Conservation (phyloP, 106 monocot genomes). For the Triglochin maritima region DNA sequence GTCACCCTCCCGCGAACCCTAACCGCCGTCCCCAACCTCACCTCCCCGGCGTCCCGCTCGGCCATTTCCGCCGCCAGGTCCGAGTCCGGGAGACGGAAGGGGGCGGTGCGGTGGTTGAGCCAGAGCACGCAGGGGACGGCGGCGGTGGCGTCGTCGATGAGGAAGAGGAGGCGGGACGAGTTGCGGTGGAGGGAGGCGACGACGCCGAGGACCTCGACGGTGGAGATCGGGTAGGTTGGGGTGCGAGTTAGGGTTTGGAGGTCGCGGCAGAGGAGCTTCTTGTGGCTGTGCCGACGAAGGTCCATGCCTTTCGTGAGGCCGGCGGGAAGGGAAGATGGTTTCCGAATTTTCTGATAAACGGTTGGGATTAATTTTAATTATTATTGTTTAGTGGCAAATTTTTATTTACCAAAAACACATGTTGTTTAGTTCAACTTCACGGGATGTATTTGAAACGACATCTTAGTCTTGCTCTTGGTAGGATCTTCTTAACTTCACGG, state of each 20-base stretch:
- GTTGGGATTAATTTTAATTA: too few species aligned
- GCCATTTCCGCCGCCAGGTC: constrained; percentile 21
- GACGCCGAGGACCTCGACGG: constrained; percentile 44
- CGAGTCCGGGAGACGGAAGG: constrained; percentile 4
- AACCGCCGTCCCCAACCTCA: constrained; percentile 43
- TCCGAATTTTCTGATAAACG: too few species aligned
- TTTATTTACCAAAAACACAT: too few species aligned
- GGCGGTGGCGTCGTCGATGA: constrained; percentile 73
- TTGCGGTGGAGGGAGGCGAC: constrained; percentile 37
- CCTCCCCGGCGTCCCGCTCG: constrained; percentile 23
- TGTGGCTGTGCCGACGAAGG: constrained; percentile 12
- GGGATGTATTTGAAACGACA: too few species aligned
- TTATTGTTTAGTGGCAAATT: too few species aligned
- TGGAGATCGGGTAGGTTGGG: constrained; percentile 12
- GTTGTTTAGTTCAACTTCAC: too few species aligned
- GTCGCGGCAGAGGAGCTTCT: constrained; percentile 49
- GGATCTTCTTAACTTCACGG: too few species aligned
- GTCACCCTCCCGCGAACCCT: constrained; percentile 61
- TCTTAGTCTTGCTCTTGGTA: too few species aligned
- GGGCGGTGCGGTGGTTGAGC: constrained; percentile 49
- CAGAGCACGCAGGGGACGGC: constrained; percentile 83
- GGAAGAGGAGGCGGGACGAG: constrained; percentile 45
- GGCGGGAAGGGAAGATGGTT: too few species aligned
- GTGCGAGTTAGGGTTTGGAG: constrained; percentile 27
- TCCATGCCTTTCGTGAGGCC: constrained; percentile 5